phyloP scores from a whole-genome alignment of 331 rosid genomes.

The Erythrophleum ivorense region DNA sequence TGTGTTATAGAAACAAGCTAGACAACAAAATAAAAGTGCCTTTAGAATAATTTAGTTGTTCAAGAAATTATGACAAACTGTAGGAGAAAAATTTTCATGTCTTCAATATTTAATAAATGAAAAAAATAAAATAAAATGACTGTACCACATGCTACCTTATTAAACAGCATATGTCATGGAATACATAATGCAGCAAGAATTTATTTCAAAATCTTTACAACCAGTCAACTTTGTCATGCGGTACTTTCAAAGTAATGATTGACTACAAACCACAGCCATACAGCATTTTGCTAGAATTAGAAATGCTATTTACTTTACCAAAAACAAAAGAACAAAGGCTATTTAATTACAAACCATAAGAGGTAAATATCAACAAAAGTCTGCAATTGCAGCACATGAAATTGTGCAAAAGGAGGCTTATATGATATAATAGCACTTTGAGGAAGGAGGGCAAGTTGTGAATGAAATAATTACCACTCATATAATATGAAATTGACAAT shows the following conservation, averaged over 20 bases:
- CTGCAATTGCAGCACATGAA: slow-evolving; percentile 14
- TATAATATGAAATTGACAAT: background rate
- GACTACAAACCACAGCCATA: slow-evolving; percentile 5
- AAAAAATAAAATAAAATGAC: background rate
- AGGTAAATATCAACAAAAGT: background rate
- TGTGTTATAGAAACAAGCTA: slow-evolving; percentile 66
- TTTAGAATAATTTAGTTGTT: slow-evolving; percentile 10
- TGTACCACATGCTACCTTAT: background rate
- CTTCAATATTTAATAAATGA: background rate
- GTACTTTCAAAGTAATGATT: slow-evolving; percentile 4
- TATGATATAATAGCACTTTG: background rate
- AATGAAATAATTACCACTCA: background rate
- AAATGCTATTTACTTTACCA: background rate
- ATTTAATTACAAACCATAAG: slow-evolving; percentile 12
- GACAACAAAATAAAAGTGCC: slow-evolving; percentile 37
- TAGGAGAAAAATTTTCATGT: background rate
- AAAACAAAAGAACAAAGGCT: background rate
- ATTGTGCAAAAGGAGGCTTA: background rate
- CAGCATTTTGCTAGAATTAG: slow-evolving; percentile 16
- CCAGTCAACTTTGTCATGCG: background rate
- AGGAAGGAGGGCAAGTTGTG: background rate
- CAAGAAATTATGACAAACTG: background rate
- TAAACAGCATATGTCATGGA: background rate
- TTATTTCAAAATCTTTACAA: background rate
- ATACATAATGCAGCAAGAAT: background rate